Evolutionary conservation across 2,329 filamentous ascomycete genomes (phyloP).

Genomic region (Ceratocystis colombiana): DNA sequence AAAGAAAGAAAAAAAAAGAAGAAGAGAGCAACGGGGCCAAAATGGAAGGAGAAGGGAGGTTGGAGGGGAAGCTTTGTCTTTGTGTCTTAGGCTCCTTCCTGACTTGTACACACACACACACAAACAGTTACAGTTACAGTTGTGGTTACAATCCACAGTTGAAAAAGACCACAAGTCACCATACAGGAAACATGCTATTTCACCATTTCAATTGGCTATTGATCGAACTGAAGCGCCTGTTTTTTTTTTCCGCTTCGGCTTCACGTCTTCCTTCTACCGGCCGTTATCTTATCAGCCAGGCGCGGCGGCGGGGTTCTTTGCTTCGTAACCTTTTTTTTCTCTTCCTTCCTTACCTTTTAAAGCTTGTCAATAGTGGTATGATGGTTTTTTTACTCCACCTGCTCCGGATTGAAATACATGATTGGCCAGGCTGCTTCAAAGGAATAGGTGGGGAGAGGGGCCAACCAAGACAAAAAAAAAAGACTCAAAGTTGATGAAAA

Average conservation of each 20-base stretch:
- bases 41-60: constrained; percentile 6
- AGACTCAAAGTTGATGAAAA: constrained; percentile 8
- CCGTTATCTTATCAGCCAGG: constrained; percentile 22
- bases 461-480: background rate
- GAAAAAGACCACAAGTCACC: too few species aligned
- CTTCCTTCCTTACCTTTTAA: background rate
- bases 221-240: too few species aligned
- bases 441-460: constrained; percentile 4
- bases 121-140: too few species aligned
- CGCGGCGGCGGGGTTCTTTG: constrained; percentile 14
- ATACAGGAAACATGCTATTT: too few species aligned
- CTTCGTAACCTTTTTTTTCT: background rate
- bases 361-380: constrained; percentile 7
- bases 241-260: constrained; percentile 5
- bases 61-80: constrained; percentile 2
- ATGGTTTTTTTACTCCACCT: background rate
- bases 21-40: background rate
- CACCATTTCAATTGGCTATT: background rate
- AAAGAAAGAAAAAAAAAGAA: background rate
- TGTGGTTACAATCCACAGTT: too few species aligned
- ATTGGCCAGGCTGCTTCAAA: constrained; percentile 15
- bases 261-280: background rate
- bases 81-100: constrained; percentile 7
- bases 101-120: background rate
- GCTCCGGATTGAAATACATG: background rate